A percentile compares a stretch with the other conserved stretches of the same genome.
These are phyloP conservation scores for Coffea humblotiana DNA, from an alignment of 305 asterid species.

Conservation along the genomic window DNA sequence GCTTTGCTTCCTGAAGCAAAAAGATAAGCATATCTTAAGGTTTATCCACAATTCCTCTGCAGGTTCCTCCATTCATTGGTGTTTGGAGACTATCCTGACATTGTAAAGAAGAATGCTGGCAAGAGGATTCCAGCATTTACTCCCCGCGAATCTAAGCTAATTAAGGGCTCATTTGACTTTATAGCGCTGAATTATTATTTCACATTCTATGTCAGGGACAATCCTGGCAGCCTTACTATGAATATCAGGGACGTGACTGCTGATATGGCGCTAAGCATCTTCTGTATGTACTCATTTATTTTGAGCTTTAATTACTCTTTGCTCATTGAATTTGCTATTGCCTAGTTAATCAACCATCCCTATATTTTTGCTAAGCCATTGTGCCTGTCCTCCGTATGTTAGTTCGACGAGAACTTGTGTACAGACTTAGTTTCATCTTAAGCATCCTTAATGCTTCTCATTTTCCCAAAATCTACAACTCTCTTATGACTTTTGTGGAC, in stretches of 20 bases:
- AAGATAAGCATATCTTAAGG: background rate
- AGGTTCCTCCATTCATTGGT: slow-evolving; percentile 45
- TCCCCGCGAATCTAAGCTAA: slow-evolving; percentile 6
- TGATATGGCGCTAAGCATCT: slow-evolving; percentile 27
- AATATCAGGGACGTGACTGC: slow-evolving; percentile 28
- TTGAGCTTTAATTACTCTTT: background rate
- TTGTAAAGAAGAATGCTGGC: slow-evolving; percentile 22
- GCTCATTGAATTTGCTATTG: background rate
- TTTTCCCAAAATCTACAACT: background rate
- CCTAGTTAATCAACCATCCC: background rate
- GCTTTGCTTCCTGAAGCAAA: slow-evolving; percentile 3
- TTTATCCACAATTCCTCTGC: background rate
- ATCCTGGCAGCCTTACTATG: slow-evolving; percentile 14
- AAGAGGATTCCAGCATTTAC: slow-evolving; percentile 18
- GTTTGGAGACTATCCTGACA: slow-evolving; percentile 31
- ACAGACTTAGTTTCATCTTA: background rate
- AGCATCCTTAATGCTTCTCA: background rate
- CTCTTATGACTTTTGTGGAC: background rate
- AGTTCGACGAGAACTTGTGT: background rate
- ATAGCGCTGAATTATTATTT: slow-evolving; percentile 17
- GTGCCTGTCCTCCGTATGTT: background rate
- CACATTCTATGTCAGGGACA: slow-evolving; percentile 29
- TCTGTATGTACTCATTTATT: slow-evolving; percentile 17
- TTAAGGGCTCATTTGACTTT: slow-evolving; percentile 29
- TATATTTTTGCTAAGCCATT: background rate